Evolutionary conservation across 169 alveolate species (phyloP).

Genomic region (Babesia bigemina): DNA sequence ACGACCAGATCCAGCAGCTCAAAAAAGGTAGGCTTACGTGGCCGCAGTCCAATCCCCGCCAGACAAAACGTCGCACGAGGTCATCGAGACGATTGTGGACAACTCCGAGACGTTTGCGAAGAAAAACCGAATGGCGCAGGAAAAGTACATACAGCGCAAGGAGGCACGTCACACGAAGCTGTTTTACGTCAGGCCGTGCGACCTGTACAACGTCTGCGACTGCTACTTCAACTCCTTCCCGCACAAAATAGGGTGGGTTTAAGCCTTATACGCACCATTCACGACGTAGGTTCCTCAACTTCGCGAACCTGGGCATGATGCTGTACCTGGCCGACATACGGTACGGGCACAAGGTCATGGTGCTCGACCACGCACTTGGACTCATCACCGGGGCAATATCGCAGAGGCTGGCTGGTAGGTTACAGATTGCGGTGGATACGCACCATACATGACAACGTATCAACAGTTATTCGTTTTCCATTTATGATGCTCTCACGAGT

Average conservation of each 20-base stretch:
- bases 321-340: conserved; percentile 36
- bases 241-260: conserved; percentile 57
- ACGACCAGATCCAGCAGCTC: conserved; percentile 46
- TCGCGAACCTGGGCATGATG: conserved; percentile 61
- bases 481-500: not conserved
- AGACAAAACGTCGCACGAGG: conserved; percentile 33
- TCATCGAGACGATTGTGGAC: conserved; percentile 48
- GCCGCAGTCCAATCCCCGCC: not conserved
- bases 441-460: not conserved
- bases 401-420: conserved; percentile 51
- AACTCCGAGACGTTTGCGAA: conserved; percentile 62
- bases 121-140: conserved; percentile 50
- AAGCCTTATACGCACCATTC: not conserved
- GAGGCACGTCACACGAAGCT: conserved; percentile 50
- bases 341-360: conserved; percentile 33
- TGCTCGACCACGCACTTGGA: conserved; percentile 64
- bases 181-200: conserved; percentile 51
- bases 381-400: conserved; percentile 55
- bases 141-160: conserved; percentile 56
- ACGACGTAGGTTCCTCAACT: conserved; percentile 31
- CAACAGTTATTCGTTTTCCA: not conserved
- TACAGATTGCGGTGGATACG: not conserved
- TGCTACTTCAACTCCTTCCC: conserved; percentile 61
- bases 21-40: conserved; percentile 26
- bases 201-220: conserved; percentile 49